Evolutionary conservation across 371 early-diverging fungal species (phyloP).

Genomic region (Lichtheimia ramosa): DNA sequence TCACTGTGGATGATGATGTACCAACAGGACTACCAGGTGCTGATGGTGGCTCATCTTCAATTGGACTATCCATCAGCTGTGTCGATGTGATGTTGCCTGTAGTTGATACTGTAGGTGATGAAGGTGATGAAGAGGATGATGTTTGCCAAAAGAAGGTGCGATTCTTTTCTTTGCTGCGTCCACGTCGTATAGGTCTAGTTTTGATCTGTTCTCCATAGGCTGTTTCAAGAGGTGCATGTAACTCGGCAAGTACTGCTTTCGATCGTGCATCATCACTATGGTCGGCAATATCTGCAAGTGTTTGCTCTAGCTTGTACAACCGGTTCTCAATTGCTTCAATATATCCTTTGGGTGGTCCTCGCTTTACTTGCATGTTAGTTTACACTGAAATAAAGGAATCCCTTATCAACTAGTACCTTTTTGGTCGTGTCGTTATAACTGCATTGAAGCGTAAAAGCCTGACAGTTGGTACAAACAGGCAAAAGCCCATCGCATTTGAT

Average conservation of each 20-base stretch:
- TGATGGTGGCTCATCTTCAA: background rate
- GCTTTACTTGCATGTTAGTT: constrained; percentile 20
- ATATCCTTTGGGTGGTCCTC: constrained; percentile 73
- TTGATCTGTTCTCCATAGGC: constrained; percentile 47
- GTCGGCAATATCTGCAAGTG: constrained; percentile 55
- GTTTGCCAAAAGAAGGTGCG: constrained; percentile 19
- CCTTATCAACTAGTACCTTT: constrained; percentile 25
- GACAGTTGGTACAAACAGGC: constrained; percentile 55
- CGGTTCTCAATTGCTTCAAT: constrained; percentile 74
- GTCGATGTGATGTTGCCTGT: background rate
- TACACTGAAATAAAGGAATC: constrained; percentile 3
- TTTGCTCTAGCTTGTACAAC: constrained; percentile 59
- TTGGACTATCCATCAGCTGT: constrained; percentile 9
- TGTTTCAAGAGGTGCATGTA: constrained; percentile 54
- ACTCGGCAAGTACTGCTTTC: constrained; percentile 53
- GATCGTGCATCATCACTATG: constrained; percentile 51
- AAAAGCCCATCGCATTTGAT: constrained; percentile 62
- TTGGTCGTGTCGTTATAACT: constrained; percentile 49
- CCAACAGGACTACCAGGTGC: background rate
- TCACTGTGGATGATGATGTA: constrained; percentile 1
- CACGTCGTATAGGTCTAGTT: constrained; percentile 38
- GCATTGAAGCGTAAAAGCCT: constrained; percentile 36
- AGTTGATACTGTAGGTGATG: background rate
- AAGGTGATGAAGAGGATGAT: too few relatives aligned
- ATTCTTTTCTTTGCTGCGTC: constrained; percentile 19